A percentile compares a stretch with the other conserved stretches of the same genome.
These are phyloP conservation scores for Macrotyloma uniflorum DNA, from an alignment of 306 rosid genomes.

Conservation along the genomic window DNA sequence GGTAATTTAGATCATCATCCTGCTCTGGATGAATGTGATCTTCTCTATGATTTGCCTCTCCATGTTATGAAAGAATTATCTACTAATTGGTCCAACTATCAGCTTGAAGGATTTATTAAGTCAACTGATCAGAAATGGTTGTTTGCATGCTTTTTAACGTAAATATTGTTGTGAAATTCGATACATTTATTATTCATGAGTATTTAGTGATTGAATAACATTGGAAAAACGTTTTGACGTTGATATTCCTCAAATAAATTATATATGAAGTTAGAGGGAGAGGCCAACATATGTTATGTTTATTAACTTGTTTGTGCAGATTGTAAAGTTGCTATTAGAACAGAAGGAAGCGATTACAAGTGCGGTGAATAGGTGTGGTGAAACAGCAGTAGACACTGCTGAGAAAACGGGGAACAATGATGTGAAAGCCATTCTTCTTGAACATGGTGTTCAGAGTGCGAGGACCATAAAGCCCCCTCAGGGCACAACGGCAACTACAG, in stretches of 20 bases:
- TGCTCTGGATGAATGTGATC: neutral
- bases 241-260: no score
- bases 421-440: conserved; percentile 57
- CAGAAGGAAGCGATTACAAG: conserved; percentile 50
- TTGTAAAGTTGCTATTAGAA: conserved; percentile 68
- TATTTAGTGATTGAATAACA: no score
- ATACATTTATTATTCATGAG: no score
- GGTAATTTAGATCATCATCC: neutral
- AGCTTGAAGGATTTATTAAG: neutral
- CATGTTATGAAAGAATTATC: neutral
- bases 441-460: conserved; percentile 74
- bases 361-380: conserved; percentile 68
- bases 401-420: conserved; percentile 66
- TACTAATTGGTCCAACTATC: neutral
- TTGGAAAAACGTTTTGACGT: no score
- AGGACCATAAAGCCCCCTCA: conserved; percentile 67
- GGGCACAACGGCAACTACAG: conserved; percentile 46
- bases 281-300: neutral
- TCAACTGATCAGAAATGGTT: no score
- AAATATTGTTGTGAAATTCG: no score
- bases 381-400: conserved; percentile 93
- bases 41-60: neutral
- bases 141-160: no score
- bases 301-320: conserved; percentile 55
- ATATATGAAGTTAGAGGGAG: neutral